Evolutionary conservation across 2,329 filamentous ascomycete species (phyloP), one percentile per base, ranked within the genome.

Genomic region (Xylariaceae sp.): DNA sequence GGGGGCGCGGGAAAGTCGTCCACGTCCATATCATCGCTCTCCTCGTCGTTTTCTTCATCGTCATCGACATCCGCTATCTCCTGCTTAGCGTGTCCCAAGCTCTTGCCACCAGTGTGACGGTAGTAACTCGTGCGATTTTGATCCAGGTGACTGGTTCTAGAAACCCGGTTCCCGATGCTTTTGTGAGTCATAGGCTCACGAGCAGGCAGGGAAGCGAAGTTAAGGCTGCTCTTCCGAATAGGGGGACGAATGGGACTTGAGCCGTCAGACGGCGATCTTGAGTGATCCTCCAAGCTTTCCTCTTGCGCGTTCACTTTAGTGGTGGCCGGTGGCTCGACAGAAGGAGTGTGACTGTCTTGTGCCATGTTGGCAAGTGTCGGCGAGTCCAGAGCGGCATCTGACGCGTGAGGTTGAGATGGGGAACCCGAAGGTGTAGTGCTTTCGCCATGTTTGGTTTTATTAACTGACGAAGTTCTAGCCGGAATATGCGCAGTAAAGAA

Each of bases 211-310:
- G 94, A 90, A 36, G 94, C 90, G 72, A 99, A 97, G 53, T 89
- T 96, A 54, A 99, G 79, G 68, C 93, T 97, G 71, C 92, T 96
- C 77, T 97, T 97, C 54, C 93, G 86, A 60, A 95, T 81, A 31
- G 89, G 77, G 2, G 88, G 87, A 60, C 89, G 81, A 45, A 88
- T 83, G 0, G 89, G 89, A 60, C 87, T 92, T 0, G 88, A 90
- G 1, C 75, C 79, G 44, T 89, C 86, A 2, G 87, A 89, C 14
- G 81, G 80, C 3, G 85, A 87, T 54, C 77, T 54, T 19, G 60
- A 58, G 2, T 53, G 45, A 39, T 66, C 66, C 34, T 69, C 66
- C 11, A 62, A 50, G 5, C 51, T 61, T 31, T 57, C 56, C 17
- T 68, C 66, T 59, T 59, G 57, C 17, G 42, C 57, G 44, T 66